Percentiles rank a stretch among this genome's conserved stretches.
Conservation (phyloP, 805 yeast genomes). For the Grigorovia yakushimaensis region DNA sequence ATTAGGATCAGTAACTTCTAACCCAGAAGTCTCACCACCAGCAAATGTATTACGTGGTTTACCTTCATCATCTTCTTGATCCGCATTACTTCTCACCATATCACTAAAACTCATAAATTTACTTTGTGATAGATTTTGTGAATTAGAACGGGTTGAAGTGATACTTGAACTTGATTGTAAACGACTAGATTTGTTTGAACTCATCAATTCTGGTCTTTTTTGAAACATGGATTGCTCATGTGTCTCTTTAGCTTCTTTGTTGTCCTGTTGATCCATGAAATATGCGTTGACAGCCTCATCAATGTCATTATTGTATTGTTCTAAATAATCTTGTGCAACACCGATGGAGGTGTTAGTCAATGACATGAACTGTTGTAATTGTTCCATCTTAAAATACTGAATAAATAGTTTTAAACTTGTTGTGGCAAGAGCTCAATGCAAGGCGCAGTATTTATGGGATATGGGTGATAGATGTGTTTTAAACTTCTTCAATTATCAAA, state of each 20-base stretch:
- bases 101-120: slow-evolving; percentile 34
- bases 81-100: slow-evolving; percentile 29
- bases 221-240: not conserved
- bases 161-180: not conserved
- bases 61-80: slow-evolving; percentile 39
- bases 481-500: too few species aligned
- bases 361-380: slow-evolving; percentile 28
- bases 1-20: slow-evolving; percentile 71
- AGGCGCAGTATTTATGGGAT: too few species aligned
- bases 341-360: slow-evolving; percentile 31
- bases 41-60: slow-evolving; percentile 56
- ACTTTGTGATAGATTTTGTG: not conserved
- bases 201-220: not conserved
- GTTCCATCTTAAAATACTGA: slow-evolving; percentile 6
- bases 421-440: too few species aligned
- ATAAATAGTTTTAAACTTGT: too few species aligned
- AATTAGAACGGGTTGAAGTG: not conserved
- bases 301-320: slow-evolving; percentile 21
- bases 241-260: not conserved
- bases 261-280: slow-evolving; percentile 13
- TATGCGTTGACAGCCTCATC: slow-evolving; percentile 23
- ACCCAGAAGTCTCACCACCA: slow-evolving; percentile 62
- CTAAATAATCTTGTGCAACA: slow-evolving; percentile 32
- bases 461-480: too few species aligned
- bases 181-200: not conserved